phyloP scores from a whole-genome alignment of 805 yeast species.

The Metschnikowia koreensis region DNA sequence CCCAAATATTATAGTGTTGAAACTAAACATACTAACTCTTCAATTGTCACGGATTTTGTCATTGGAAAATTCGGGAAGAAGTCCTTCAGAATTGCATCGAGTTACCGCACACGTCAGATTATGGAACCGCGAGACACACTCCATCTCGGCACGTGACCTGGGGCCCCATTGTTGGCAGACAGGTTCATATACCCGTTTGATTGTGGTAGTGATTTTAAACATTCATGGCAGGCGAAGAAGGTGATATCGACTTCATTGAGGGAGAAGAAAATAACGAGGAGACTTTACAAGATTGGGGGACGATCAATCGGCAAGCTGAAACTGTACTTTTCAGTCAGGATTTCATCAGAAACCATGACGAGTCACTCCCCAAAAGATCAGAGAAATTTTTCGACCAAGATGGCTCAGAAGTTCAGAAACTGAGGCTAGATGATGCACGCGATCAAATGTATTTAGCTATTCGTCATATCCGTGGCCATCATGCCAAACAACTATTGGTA shows the following conservation, averaged over 20 bases:
- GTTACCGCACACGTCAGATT: neutral
- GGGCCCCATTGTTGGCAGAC: neutral
- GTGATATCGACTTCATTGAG: neutral
- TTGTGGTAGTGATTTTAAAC: neutral
- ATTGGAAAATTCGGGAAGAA: neutral
- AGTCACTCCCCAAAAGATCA: conserved; percentile 65
- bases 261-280: conserved; percentile 37
- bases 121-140: neutral
- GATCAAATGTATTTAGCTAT: conserved; percentile 74
- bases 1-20: neutral
- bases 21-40: conserved; percentile 14
- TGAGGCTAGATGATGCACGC: conserved; percentile 51
- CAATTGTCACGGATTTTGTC: conserved; percentile 14
- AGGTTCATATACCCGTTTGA: neutral
- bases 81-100: neutral
- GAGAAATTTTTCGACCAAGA: conserved; percentile 87
- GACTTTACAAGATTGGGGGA: conserved; percentile 54
- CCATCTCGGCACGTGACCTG: conserved; percentile 2
- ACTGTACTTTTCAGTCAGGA: neutral
- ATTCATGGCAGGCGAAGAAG: conserved; percentile 16
- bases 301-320: conserved; percentile 11
- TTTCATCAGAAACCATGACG: conserved; percentile 10
- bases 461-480: conserved; percentile 46
- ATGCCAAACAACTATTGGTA: conserved; percentile 47
- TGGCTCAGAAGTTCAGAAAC: conserved; percentile 55